A percentile compares a stretch with the other conserved stretches of the same genome.
These are phyloP conservation scores for Saturnispora saitoi DNA, from an alignment of 805 yeast species.

Conservation along the genomic window DNA sequence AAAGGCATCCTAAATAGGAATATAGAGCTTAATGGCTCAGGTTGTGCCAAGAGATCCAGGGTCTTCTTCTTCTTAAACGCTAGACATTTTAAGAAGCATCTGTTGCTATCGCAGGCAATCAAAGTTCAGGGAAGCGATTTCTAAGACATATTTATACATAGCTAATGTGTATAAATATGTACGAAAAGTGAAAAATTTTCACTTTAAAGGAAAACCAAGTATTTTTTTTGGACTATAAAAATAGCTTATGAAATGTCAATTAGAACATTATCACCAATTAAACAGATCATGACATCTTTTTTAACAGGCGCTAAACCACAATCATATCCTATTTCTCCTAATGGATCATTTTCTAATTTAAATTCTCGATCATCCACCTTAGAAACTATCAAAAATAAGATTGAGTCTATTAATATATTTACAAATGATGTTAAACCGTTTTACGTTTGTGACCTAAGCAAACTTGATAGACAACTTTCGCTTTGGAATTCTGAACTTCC, in stretches of 20 bases:
- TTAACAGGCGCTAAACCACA: background rate
- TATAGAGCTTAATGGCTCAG: background rate
- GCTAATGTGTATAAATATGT: too few relatives aligned
- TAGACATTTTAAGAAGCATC: background rate
- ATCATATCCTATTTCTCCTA: slow-evolving; percentile 11
- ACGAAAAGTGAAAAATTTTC: slow-evolving; percentile 3
- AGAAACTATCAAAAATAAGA: slow-evolving; percentile 10
- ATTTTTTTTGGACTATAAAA: background rate
- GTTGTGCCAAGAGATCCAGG: slow-evolving; percentile 1
- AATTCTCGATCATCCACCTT: slow-evolving; percentile 8
- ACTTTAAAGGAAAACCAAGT: background rate
- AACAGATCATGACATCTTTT: background rate
- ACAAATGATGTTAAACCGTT: slow-evolving; percentile 59
- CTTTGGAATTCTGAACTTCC: slow-evolving; percentile 65
- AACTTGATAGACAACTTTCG: slow-evolving; percentile 50
- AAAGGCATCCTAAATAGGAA: background rate
- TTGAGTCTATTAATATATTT: slow-evolving; percentile 12
- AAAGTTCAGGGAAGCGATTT: background rate
- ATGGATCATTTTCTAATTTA: slow-evolving; percentile 3
- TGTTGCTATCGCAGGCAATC: background rate
- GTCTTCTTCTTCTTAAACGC: background rate
- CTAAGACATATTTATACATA: background rate
- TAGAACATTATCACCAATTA: background rate
- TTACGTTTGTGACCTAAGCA: slow-evolving; percentile 78
- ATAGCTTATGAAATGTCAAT: background rate